Conservation (phyloP, 306 rosid species). For the Cercis canadensis region DNA sequence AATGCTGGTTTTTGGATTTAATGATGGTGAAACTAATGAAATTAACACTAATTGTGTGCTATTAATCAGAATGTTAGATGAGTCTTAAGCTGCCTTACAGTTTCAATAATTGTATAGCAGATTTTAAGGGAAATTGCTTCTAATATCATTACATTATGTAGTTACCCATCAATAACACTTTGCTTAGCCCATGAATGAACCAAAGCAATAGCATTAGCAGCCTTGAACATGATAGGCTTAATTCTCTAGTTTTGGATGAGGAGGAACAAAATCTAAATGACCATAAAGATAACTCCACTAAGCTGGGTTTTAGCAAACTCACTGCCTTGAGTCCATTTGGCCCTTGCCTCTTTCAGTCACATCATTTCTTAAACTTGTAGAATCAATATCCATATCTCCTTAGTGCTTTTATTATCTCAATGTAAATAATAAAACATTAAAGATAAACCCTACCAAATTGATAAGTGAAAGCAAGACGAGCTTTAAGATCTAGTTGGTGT, state of each 20-base stretch:
- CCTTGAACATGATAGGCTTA: conserved; percentile 4
- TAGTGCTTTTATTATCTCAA: neutral
- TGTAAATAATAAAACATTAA: neutral
- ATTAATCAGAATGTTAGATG: conserved; percentile 23
- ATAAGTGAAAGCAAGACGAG: neutral
- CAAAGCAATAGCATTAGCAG: neutral
- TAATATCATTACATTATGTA: conserved; percentile 7
- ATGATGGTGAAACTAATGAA: too few relatives aligned
- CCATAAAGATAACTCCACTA: neutral
- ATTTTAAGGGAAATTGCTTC: neutral
- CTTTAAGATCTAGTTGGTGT: neutral
- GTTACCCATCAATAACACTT: neutral
- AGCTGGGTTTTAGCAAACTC: neutral
- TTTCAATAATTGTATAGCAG: conserved; percentile 2
- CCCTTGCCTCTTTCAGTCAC: neutral
- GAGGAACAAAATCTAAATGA: conserved; percentile 17
- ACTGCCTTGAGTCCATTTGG: neutral
- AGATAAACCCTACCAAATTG: neutral
- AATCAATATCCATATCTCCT: neutral
- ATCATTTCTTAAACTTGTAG: neutral
- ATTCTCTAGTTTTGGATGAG: conserved; percentile 3
- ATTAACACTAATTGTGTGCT: neutral
- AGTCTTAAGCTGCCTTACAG: conserved; percentile 10
- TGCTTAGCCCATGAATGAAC: neutral
- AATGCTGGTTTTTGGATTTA: too few relatives aligned